Percentiles rank a stretch among this genome's conserved stretches.
Conservation (phyloP, 2,329 filamentous ascomycete species). For the Clonostachys byssicola region DNA sequence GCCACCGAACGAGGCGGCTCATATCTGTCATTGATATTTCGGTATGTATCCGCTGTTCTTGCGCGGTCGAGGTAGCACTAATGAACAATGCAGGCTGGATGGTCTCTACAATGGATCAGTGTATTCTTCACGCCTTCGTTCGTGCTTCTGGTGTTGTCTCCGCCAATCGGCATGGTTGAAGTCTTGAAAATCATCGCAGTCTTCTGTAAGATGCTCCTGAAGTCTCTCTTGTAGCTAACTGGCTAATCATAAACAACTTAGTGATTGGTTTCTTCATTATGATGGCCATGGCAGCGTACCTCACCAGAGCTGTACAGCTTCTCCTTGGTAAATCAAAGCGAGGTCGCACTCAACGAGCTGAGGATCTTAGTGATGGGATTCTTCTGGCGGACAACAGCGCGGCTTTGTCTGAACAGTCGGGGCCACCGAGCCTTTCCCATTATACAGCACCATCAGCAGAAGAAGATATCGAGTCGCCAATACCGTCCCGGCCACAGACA, state of each 20-base stretch:
- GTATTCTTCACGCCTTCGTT: constrained; percentile 57
- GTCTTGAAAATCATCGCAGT: constrained; percentile 56
- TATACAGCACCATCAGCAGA: too few species aligned
- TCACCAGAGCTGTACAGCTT: constrained; percentile 48
- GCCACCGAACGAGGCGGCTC: constrained; percentile 39
- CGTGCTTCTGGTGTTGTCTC: constrained; percentile 52
- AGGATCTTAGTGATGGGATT: constrained; percentile 44
- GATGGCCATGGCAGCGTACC: constrained; percentile 46
- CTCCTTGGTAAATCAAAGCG: constrained; percentile 47
- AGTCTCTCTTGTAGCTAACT: neutral
- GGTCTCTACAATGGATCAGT: constrained; percentile 54
- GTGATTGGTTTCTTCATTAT: constrained; percentile 51
- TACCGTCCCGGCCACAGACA: constrained; percentile 14
- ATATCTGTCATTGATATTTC: constrained; percentile 48
- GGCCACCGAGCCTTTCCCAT: neutral
- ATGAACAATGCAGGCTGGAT: constrained; percentile 37
- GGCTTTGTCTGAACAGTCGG: neutral
- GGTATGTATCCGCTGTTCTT: constrained; percentile 23
- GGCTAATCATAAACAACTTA: constrained; percentile 12
- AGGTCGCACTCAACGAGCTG: constrained; percentile 42
- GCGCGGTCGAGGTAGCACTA: neutral
- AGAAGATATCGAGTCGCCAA: constrained; percentile 7
- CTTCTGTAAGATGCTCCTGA: constrained; percentile 37
- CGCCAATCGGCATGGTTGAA: constrained; percentile 46
- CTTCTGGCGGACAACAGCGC: constrained; percentile 25